phyloP scores from a whole-genome alignment of 2,329 filamentous ascomycete species.

The Aphanocladium album region DNA sequence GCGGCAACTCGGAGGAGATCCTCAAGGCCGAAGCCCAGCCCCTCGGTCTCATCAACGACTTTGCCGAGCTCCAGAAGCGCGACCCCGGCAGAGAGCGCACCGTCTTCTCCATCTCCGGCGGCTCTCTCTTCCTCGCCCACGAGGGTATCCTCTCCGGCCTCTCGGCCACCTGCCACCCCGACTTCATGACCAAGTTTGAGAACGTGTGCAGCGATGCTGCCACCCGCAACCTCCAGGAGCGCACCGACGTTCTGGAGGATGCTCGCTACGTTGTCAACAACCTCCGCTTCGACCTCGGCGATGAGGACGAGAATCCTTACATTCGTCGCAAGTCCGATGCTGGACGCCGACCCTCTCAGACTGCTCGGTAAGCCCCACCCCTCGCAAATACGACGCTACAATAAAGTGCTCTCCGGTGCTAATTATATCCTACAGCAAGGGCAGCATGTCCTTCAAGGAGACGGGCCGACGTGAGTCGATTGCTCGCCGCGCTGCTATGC shows the following conservation, averaged over 20 bases:
- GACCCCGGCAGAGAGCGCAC: slow-evolving; percentile 77
- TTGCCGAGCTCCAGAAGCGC: slow-evolving; percentile 72
- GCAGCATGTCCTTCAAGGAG: slow-evolving; percentile 75
- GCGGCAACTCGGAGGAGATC: slow-evolving; percentile 60
- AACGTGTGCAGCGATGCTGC: slow-evolving; percentile 72
- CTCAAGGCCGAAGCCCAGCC: slow-evolving; percentile 66
- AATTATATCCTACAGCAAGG: slow-evolving; percentile 54
- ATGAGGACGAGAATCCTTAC: slow-evolving; percentile 79
- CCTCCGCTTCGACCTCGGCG: slow-evolving; percentile 76
- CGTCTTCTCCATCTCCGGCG: slow-evolving; percentile 74
- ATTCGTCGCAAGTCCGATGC: slow-evolving; percentile 69
- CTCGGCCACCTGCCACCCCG: slow-evolving; percentile 76
- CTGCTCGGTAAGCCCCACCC: slow-evolving; percentile 48
- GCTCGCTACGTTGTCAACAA: slow-evolving; percentile 86
- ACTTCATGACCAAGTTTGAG: slow-evolving; percentile 75
- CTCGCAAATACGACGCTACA: slow-evolving; percentile 8
- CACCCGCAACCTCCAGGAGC: slow-evolving; percentile 64
- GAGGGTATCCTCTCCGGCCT: slow-evolving; percentile 74
- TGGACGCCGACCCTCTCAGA: slow-evolving; percentile 52
- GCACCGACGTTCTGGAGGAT: slow-evolving; percentile 78
- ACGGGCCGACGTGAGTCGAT: slow-evolving; percentile 77
- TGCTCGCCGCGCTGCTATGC: slow-evolving; percentile 70
- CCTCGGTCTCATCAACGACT: slow-evolving; percentile 67
- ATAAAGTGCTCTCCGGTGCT: slow-evolving; percentile 15
- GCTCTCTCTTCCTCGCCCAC: slow-evolving; percentile 70